Conservation (phyloP, 1,284 basidiomycete species). For the Malassezia slooffiae region DNA sequence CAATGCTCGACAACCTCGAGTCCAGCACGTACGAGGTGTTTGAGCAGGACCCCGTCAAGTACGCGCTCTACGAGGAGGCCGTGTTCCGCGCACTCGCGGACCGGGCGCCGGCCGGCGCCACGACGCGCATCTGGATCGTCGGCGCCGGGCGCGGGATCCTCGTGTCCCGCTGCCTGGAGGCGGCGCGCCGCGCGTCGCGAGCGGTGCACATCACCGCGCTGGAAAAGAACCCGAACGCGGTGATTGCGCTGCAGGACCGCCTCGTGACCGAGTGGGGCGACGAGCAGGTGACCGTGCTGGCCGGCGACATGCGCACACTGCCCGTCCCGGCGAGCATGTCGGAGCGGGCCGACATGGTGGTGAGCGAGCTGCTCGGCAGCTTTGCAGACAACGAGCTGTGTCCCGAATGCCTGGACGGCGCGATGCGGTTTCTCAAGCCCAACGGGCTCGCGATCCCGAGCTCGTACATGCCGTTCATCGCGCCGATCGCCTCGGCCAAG, state of each 20-base stretch:
- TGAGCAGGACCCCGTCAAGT: slow-evolving; percentile 94
- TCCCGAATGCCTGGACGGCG: slow-evolving; percentile 95
- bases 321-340: slow-evolving; percentile 47
- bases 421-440: slow-evolving; percentile 58
- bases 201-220: slow-evolving; percentile 65
- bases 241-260: slow-evolving; percentile 37
- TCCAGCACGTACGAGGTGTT: slow-evolving; percentile 94
- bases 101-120: slow-evolving; percentile 54
- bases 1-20: slow-evolving; percentile 91
- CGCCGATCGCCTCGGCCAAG: slow-evolving; percentile 84
- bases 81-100: slow-evolving; percentile 55
- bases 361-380: slow-evolving; percentile 88
- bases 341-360: slow-evolving; percentile 79
- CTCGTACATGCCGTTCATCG: slow-evolving; percentile 86
- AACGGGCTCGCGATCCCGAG: slow-evolving; percentile 89
- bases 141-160: slow-evolving; percentile 91
- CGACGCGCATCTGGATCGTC: slow-evolving; percentile 54
- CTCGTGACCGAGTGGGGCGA: slow-evolving; percentile 60
- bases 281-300: slow-evolving; percentile 63
- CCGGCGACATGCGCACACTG: slow-evolving; percentile 84
- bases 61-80: slow-evolving; percentile 79
- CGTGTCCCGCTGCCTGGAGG: slow-evolving; percentile 71
- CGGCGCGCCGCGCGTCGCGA: slow-evolving; percentile 59
- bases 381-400: slow-evolving; percentile 98
- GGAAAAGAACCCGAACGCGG: slow-evolving; percentile 65